Evolutionary conservation across 139 green algal genomes (phyloP), one percentile per base, ranked within the genome.

Genomic region (Tetradesmus obliquus): DNA sequence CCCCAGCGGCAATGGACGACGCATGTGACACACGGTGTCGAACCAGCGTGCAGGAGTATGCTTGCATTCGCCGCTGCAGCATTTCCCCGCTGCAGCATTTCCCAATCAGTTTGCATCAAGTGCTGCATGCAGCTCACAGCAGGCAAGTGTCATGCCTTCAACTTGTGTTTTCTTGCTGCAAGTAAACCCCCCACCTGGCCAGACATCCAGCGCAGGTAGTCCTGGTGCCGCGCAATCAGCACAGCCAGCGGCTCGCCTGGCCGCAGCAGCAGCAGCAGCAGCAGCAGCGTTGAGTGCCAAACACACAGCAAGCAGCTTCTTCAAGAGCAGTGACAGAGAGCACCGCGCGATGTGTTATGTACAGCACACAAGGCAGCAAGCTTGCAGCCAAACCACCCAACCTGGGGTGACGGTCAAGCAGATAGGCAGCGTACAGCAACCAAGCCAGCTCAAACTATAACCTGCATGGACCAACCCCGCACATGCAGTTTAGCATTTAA

Each of bases 161-260:
- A 45, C 32, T 45, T 45, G 10, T 72, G 60, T 72, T 72, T 10
- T 72, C 60, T 72, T 72, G 10, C 60, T 72, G 60, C 10, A 13
- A 45, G 32, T 66, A 71, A 71, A 71, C 84, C 53, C 22, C 84
- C 53, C 22, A 90, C 86, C 86, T 90, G 86, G 2, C 69, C 86
- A 51, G 86, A 90, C 86, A 90, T 90, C 86, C 86, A 90, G 20
- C 69, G 80, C 2, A 90, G 86, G 71, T 84, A 72, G 53, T 90
- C 86, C 71, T 90, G 84, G 71, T 84, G 86, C 2, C 5, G 20
- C 5, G 69, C 32, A 10, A 90, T 90, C 19, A 90, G 6, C 19
- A 55, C 86, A 7, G 86, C 86, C 13, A 90, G 51, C 3, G 86
- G 86, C 76, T 90, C 86, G 57, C 86, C 86, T 90, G 71, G 55